These are phyloP conservation scores for Batkoa obscura DNA, from an alignment of 371 early-diverging fungal species.

Conservation along the genomic window DNA sequence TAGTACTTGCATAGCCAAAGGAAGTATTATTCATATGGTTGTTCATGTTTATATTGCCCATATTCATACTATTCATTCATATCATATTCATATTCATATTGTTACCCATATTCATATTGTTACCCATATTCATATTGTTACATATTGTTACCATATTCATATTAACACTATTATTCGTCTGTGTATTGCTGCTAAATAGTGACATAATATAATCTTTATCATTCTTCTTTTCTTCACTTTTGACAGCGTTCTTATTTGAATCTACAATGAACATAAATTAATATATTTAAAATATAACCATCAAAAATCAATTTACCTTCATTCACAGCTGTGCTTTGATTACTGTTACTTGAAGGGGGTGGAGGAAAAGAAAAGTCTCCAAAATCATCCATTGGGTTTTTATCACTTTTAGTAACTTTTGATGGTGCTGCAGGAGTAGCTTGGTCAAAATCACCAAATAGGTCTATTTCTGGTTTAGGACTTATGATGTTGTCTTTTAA, in stretches of 20 bases:
- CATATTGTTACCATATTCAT: too few species aligned
- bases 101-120: too few species aligned
- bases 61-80: too few species aligned
- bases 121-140: too few species aligned
- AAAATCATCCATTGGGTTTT: background rate
- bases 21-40: too few species aligned
- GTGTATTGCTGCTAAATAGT: background rate
- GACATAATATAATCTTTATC: constrained; percentile 5
- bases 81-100: too few species aligned
- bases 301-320: background rate
- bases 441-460: background rate
- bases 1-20: too few species aligned
- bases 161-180: background rate
- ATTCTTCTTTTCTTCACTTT: background rate
- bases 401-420: background rate
- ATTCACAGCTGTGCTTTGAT: background rate
- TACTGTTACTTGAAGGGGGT: background rate
- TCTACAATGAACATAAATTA: background rate
- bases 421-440: background rate
- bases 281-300: background rate
- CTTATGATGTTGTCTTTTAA: background rate
- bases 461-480: background rate
- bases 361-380: constrained; percentile 3
- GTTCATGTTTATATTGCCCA: too few species aligned
- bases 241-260: background rate